phyloP scores from a whole-genome alignment of 257 asterid genomes.

The Solanum virginianum region DNA sequence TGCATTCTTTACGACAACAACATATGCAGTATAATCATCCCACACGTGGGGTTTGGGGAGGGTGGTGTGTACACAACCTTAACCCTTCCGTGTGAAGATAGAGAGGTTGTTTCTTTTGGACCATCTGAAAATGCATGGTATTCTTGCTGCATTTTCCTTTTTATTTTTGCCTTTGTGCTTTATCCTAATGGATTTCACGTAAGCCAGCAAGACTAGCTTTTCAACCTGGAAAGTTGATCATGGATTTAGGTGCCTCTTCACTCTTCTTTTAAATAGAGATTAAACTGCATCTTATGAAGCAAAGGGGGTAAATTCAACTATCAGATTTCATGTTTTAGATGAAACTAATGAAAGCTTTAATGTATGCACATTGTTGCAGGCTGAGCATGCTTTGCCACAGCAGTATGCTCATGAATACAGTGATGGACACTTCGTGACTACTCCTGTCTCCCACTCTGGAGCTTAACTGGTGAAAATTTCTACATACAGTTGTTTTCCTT shows the following conservation, averaged over 20 bases:
- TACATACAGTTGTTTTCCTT: background rate
- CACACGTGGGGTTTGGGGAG: background rate
- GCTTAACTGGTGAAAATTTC: conserved; percentile 26
- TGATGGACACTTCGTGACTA: conserved; percentile 74
- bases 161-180: background rate
- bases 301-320: background rate
- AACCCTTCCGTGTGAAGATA: background rate
- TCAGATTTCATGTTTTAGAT: background rate
- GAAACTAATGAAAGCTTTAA: background rate
- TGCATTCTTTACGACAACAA: background rate
- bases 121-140: background rate
- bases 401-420: conserved; percentile 66
- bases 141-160: background rate
- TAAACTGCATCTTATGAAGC: background rate
- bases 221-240: background rate
- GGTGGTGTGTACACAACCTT: background rate
- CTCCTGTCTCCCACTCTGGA: conserved; percentile 89
- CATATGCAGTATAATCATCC: background rate
- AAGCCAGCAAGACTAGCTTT: background rate
- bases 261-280: background rate
- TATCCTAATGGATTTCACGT: background rate
- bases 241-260: background rate
- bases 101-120: background rate
- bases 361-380: conserved; percentile 30
- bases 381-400: conserved; percentile 85